These are phyloP conservation scores for Helichrysum umbraculigerum DNA, from an alignment of 129 eudicot genomes.

Conservation along the genomic window DNA sequence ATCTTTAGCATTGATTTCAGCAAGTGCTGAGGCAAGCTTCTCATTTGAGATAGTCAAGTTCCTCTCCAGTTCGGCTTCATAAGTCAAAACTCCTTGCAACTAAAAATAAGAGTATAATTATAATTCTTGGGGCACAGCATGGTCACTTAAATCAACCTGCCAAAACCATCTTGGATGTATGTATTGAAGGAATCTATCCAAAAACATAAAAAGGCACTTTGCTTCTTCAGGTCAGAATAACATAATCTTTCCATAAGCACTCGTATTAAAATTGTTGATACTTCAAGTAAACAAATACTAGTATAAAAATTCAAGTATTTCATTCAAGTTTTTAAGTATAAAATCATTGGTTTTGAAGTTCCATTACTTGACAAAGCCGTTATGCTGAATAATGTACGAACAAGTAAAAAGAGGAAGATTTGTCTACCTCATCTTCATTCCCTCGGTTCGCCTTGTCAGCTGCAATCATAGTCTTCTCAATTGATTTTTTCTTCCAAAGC, in stretches of 20 bases:
- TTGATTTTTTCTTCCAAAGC: slow-evolving; percentile 79
- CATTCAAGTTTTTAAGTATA: background rate
- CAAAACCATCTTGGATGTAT: background rate
- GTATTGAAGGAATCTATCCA: background rate
- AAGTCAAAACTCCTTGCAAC: slow-evolving; percentile 54
- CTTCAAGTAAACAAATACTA: background rate
- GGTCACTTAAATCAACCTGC: background rate
- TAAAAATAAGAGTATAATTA: slow-evolving; percentile 15
- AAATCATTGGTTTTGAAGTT: background rate
- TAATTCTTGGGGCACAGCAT: background rate
- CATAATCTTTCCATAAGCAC: background rate
- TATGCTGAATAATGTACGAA: background rate
- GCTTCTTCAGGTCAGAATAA: background rate
- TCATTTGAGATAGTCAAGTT: slow-evolving; percentile 54
- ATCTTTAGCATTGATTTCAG: slow-evolving; percentile 73
- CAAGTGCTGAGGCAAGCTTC: slow-evolving; percentile 64
- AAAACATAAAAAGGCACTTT: background rate
- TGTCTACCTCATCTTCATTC: slow-evolving; percentile 56
- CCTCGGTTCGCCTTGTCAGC: slow-evolving; percentile 49
- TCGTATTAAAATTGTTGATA: background rate
- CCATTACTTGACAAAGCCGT: background rate
- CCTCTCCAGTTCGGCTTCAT: slow-evolving; percentile 71
- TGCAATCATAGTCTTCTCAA: slow-evolving; percentile 49
- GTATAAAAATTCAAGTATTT: background rate
- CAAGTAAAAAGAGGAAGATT: slow-evolving; percentile 6